These are phyloP conservation scores for Metarhizium guizhouense DNA, from an alignment of 2,329 filamentous ascomycete species.

Conservation along the genomic window DNA sequence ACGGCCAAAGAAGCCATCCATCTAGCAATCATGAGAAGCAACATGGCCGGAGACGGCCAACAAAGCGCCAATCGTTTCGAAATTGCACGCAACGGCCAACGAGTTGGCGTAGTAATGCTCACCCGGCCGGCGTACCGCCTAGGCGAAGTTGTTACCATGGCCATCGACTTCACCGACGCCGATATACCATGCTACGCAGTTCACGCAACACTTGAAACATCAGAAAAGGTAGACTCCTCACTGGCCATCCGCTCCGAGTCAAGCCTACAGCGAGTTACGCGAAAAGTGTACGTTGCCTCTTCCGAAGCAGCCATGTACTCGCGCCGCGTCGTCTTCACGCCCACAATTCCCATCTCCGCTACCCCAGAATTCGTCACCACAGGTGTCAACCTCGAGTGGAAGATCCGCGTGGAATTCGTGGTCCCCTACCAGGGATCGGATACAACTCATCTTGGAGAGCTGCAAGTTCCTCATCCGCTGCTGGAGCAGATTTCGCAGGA, in stretches of 20 bases:
- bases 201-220: conserved; percentile 75
- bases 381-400: conserved; percentile 82
- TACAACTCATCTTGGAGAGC: conserved; percentile 11
- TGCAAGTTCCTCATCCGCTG: conserved; percentile 35
- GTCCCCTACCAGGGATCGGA: conserved; percentile 49
- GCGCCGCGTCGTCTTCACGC: conserved; percentile 67
- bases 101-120: conserved; percentile 85
- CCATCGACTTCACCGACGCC: conserved; percentile 72
- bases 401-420: conserved; percentile 84
- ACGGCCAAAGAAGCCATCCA: conserved; percentile 82
- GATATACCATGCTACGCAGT: conserved; percentile 80
- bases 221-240: conserved; percentile 70
- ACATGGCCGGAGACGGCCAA: conserved; percentile 55
- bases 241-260: conserved; percentile 78
- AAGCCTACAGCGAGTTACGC: conserved; percentile 78
- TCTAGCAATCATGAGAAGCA: conserved; percentile 78
- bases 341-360: conserved; percentile 72
- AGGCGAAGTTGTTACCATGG: conserved; percentile 77
- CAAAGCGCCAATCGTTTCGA: conserved; percentile 90
- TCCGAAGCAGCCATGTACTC: conserved; percentile 81
- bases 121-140: conserved; percentile 82
- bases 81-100: conserved; percentile 83
- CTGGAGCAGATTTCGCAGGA: conserved; percentile 73
- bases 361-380: conserved; percentile 91
- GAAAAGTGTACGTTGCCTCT: conserved; percentile 67